These are phyloP conservation scores for Zelopaecilomyces penicillatus DNA, from an alignment of 2,329 filamentous ascomycete species.

Conservation along the genomic window DNA sequence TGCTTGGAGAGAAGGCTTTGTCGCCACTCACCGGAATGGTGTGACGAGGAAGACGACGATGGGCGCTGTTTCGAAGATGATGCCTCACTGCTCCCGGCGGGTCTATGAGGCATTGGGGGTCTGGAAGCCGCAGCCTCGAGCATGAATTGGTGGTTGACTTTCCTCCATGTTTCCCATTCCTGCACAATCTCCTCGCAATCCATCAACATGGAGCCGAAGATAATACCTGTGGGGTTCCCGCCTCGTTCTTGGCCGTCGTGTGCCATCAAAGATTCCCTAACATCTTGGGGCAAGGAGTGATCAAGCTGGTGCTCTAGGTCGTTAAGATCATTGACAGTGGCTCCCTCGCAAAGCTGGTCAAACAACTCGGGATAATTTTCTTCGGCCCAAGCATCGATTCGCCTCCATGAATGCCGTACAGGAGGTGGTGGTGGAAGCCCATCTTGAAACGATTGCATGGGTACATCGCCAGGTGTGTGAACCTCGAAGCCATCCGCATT, in stretches of 20 bases:
- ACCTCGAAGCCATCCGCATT: conserved; percentile 61
- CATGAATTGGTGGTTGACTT: conserved; percentile 85
- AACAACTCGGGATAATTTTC: conserved; percentile 91
- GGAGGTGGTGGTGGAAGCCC: conserved; percentile 85
- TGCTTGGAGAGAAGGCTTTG: conserved; percentile 78
- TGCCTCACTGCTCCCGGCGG: conserved; percentile 56
- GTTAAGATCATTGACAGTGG: conserved; percentile 89
- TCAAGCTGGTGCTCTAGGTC: conserved; percentile 94
- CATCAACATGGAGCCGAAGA: conserved; percentile 90
- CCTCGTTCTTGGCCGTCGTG: conserved; percentile 98
- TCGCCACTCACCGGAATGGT: conserved; percentile 62
- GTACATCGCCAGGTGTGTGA: conserved; percentile 72
- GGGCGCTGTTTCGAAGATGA: conserved; percentile 58
- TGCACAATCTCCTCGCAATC: conserved; percentile 98
- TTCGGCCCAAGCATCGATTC: conserved; percentile 90
- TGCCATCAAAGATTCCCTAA: conserved; percentile 80
- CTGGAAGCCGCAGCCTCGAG: conserved; percentile 48
- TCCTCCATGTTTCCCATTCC: conserved; percentile 95
- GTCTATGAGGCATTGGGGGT: conserved; percentile 61
- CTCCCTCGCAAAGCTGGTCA: conserved; percentile 87
- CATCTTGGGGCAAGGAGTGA: conserved; percentile 84
- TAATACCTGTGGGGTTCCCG: conserved; percentile 80
- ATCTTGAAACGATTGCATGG: conserved; percentile 92
- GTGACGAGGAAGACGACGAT: conserved; percentile 34
- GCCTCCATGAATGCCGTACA: conserved; percentile 80